A percentile compares a stretch with the other conserved stretches of the same genome.
phyloP scores from a whole-genome alignment of 768 basidiomycete species.

The Daedalea quercina region DNA sequence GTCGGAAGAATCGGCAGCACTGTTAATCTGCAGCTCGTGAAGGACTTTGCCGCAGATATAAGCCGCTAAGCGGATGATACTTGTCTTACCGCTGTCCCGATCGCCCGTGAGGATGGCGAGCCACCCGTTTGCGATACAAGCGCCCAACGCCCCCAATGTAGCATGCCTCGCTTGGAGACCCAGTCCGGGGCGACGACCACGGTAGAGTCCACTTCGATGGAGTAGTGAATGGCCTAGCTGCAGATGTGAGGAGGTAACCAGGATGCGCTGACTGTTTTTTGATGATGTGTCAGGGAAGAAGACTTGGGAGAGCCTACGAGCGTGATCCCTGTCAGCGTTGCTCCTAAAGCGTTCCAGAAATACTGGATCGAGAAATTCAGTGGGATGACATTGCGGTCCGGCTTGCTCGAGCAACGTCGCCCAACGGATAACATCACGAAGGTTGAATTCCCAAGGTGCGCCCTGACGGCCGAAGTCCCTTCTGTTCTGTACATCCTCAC shows the following conservation, averaged over 20 bases:
- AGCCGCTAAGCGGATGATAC: slow-evolving; percentile 64
- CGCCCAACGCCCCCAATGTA: slow-evolving; percentile 67
- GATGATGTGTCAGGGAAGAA: slow-evolving; percentile 31
- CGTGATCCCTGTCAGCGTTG: slow-evolving; percentile 51
- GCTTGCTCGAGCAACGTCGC: slow-evolving; percentile 42
- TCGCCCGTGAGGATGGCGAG: slow-evolving; percentile 84
- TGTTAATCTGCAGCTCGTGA: slow-evolving; percentile 72
- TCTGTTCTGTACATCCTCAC: slow-evolving; percentile 55
- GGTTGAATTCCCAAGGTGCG: slow-evolving; percentile 96
- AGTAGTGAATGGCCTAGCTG: slow-evolving; percentile 61
- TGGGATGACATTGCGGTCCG: slow-evolving; percentile 39
- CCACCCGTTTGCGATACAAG: slow-evolving; percentile 73
- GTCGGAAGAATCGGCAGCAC: slow-evolving; percentile 88
- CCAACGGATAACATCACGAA: slow-evolving; percentile 93
- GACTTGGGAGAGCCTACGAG: slow-evolving; percentile 46
- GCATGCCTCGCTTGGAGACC: slow-evolving; percentile 58
- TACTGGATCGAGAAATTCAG: slow-evolving; percentile 57
- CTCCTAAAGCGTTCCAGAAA: slow-evolving; percentile 88
- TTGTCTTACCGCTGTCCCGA: slow-evolving; percentile 72
- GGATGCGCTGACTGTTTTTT: not conserved
- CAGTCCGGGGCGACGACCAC: slow-evolving; percentile 36
- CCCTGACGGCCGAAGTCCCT: slow-evolving; percentile 73
- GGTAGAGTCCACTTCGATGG: slow-evolving; percentile 26
- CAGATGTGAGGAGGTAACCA: slow-evolving; percentile 25
- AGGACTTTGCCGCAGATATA: slow-evolving; percentile 61